A percentile compares a stretch with the other conserved stretches of the same genome.
phyloP scores from a whole-genome alignment of 371 early-diverging fungal genomes.

The Rhizopus delemar region DNA sequence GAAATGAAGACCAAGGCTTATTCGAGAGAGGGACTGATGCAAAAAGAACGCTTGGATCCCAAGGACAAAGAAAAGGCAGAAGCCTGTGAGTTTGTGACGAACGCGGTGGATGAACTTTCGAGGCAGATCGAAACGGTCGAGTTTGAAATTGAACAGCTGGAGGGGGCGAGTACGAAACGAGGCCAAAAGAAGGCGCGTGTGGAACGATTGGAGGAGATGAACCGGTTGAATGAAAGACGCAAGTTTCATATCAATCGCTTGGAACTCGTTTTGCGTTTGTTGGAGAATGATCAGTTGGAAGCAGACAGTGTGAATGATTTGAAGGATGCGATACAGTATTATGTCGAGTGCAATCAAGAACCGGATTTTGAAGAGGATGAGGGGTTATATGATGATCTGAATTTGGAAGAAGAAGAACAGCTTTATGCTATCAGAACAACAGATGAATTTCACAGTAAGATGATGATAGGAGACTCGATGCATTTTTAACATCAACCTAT shows the following conservation, averaged over 20 bases:
- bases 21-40: slow-evolving; percentile 90
- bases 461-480: too few relatives aligned
- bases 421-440: slow-evolving; percentile 59
- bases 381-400: slow-evolving; percentile 88
- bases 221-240: slow-evolving; percentile 78
- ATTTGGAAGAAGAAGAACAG: slow-evolving; percentile 88
- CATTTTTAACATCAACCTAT: background rate
- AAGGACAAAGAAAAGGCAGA: slow-evolving; percentile 88
- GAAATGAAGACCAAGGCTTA: slow-evolving; percentile 98
- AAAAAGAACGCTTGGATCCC: slow-evolving; percentile 86
- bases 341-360: slow-evolving; percentile 86
- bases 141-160: slow-evolving; percentile 85
- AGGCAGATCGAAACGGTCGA: slow-evolving; percentile 90
- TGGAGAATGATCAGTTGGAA: slow-evolving; percentile 90
- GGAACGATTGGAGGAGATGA: slow-evolving; percentile 71
- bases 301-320: slow-evolving; percentile 56
- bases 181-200: slow-evolving; percentile 72
- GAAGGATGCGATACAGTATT: slow-evolving; percentile 83
- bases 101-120: slow-evolving; percentile 78
- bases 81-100: slow-evolving; percentile 77
- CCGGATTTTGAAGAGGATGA: slow-evolving; percentile 92
- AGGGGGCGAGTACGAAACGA: slow-evolving; percentile 62
- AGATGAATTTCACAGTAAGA: slow-evolving; percentile 50
- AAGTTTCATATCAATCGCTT: slow-evolving; percentile 87
- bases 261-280: slow-evolving; percentile 86